phyloP scores from a whole-genome alignment of 2,329 filamentous ascomycete genomes.

The Penicillium sp. region DNA sequence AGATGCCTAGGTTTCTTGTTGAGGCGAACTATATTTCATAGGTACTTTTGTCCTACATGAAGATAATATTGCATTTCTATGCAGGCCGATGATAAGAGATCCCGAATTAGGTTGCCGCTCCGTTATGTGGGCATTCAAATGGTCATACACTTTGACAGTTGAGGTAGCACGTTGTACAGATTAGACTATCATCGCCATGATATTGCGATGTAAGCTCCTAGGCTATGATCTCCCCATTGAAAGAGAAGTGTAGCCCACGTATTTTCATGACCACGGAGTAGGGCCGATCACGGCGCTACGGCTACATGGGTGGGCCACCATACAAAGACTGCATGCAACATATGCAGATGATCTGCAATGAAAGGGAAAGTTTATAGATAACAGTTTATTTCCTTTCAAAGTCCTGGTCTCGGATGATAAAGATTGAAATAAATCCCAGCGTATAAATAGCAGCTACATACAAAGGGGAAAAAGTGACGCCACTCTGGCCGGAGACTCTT shows the following conservation, averaged over 20 bases:
- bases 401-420: neutral
- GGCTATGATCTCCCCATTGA: neutral
- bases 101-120: neutral
- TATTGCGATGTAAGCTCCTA: neutral
- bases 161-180: neutral
- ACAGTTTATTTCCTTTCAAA: neutral
- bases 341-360: neutral
- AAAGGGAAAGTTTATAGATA: neutral
- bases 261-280: neutral
- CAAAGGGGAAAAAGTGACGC: constrained; percentile 5
- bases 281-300: neutral
- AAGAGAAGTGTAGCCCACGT: neutral
- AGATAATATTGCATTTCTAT: neutral
- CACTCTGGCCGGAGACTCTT: constrained; percentile 17
- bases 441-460: neutral
- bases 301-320: neutral
- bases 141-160: neutral
- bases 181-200: neutral
- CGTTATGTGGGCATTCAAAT: neutral
- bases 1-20: neutral
- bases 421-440: neutral
- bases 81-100: neutral
- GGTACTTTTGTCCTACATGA: neutral
- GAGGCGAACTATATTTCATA: neutral
- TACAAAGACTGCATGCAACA: neutral